Base-by-base conservation (phyloP, 2,329 filamentous ascomycete genomes). In the Gliomastix tumulicola region DNA sequence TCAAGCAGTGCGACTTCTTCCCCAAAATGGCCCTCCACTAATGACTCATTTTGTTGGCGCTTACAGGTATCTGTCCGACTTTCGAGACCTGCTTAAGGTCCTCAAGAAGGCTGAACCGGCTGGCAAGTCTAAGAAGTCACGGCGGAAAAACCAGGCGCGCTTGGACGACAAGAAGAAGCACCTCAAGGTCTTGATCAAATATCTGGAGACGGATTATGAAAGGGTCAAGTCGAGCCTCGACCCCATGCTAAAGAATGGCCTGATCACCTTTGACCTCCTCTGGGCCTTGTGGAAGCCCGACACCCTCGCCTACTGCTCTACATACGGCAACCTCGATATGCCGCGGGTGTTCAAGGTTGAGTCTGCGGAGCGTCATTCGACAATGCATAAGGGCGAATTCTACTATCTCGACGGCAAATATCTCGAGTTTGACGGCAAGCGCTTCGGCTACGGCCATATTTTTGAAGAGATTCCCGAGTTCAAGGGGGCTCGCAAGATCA, bases 261-360 rank as follows among this genome's bases (percentile, higher is more conserved):
- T 88, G 31, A 94, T 94, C 54, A 94, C 87, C 0, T 95, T 89
- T 48, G 87, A 95, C 39, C 71, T 94, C 3, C 66, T 94, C 2
- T 94, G 88, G 88, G 87, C 88, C 0, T 63, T 95, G 4, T 94
- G 84, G 73, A 94, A 92, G 51, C 88, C 88, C 0, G 85, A 88
- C 49, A 88, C 85, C 0, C 74, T 94, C 16, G 82, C 79, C 2
- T 90, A 83, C 54, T 78, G 82, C 0, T 76, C 78, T 0, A 90
- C 85, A 0, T 94, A 94, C 44, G 84, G 84, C 4, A 79, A 77
- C 23, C 63, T 70, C 12, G 84, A 90, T 27, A 81, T 92, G 48
- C 84, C 87, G 3, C 76, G 86, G 13, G 83, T 84, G 9, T 90
- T 94, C 71, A 88, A 85, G 55, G 79, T 90, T 2, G 85, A 90